Evolutionary conservation across 1,139 yeast species (phyloP).

Genomic region (Hyphopichia wangnamkhiaoensis): DNA sequence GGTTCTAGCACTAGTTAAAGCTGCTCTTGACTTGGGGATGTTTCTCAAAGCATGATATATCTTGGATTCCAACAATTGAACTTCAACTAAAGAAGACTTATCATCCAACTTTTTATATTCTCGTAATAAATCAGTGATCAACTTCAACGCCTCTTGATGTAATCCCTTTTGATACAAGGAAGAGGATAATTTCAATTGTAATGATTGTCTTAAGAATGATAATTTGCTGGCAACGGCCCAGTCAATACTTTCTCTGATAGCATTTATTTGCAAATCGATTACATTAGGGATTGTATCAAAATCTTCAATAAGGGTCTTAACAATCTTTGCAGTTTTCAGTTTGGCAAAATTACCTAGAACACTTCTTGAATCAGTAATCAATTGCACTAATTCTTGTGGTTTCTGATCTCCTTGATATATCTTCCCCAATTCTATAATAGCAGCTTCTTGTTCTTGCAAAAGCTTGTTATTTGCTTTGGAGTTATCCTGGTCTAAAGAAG

Average conservation of each 20-base stretch:
- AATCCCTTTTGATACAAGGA: slow-evolving; percentile 66
- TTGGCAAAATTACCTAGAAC: slow-evolving; percentile 81
- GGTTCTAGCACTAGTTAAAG: slow-evolving; percentile 93
- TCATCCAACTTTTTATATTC: slow-evolving; percentile 95
- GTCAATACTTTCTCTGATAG: slow-evolving; percentile 77
- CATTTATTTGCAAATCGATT: slow-evolving; percentile 68
- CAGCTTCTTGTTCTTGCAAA: slow-evolving; percentile 57
- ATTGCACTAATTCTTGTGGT: slow-evolving; percentile 52
- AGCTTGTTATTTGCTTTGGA: slow-evolving; percentile 25
- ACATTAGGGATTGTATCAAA: slow-evolving; percentile 71
- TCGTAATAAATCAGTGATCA: slow-evolving; percentile 69
- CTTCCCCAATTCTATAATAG: slow-evolving; percentile 65
- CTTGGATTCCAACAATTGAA: slow-evolving; percentile 87
- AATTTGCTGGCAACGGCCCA: slow-evolving; percentile 88
- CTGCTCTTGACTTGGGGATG: slow-evolving; percentile 88
- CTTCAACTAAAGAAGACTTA: slow-evolving; percentile 92
- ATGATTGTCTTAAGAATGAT: slow-evolving; percentile 82
- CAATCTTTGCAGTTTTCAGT: slow-evolving; percentile 91
- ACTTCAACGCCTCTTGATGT: slow-evolving; percentile 69
- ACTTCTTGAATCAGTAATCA: slow-evolving; percentile 69
- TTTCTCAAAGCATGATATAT: slow-evolving; percentile 91
- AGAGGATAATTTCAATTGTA: slow-evolving; percentile 81
- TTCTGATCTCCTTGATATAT: slow-evolving; percentile 50
- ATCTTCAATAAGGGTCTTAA: slow-evolving; percentile 72
- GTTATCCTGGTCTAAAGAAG: slow-evolving; percentile 20